A percentile compares a stretch with the other conserved stretches of the same genome.
Evolutionary conservation across 139 green algal genomes (phyloP).

Genomic region (Chlamydomonas urium): DNA sequence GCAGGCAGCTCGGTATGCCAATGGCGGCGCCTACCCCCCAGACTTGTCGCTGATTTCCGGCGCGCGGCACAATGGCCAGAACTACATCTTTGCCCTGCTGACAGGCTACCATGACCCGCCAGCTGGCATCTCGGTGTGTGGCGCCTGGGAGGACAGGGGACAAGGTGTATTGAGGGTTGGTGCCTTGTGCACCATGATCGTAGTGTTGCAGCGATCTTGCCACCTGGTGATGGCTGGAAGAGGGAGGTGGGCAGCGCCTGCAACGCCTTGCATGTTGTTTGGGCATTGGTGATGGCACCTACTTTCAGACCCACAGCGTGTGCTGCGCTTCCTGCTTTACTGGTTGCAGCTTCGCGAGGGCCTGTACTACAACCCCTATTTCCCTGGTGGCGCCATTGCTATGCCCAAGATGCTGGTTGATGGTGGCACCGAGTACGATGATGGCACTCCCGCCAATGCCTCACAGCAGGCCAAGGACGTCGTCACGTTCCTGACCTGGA

Average conservation of each 20-base stretch:
- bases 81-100: conserved; percentile 98
- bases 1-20: conserved; percentile 86
- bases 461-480: conserved; percentile 87
- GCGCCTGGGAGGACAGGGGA: no score
- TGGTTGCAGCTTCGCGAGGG: conserved; percentile 89
- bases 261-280: no score
- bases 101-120: conserved; percentile 96
- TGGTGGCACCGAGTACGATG: conserved; percentile 96
- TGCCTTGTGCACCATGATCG: no score
- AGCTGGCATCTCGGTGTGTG: conserved; percentile 82
- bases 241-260: no score
- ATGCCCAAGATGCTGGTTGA: conserved; percentile 98
- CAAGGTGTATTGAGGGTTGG: no score
- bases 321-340: no score
- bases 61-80: conserved; percentile 92
- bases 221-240: no score
- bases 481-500: conserved; percentile 15
- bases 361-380: conserved; percentile 99
- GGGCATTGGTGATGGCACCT: no score
- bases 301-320: no score
- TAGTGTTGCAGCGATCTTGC: no score
- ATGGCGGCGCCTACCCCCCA: conserved; percentile 97
- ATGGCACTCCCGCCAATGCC: conserved; percentile 90
- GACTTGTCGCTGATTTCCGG: conserved; percentile 96
- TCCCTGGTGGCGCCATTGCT: conserved; percentile 96